Evolutionary conservation across 2,329 filamentous ascomycete genomes (phyloP).

Genomic region (Alternaria triticina): DNA sequence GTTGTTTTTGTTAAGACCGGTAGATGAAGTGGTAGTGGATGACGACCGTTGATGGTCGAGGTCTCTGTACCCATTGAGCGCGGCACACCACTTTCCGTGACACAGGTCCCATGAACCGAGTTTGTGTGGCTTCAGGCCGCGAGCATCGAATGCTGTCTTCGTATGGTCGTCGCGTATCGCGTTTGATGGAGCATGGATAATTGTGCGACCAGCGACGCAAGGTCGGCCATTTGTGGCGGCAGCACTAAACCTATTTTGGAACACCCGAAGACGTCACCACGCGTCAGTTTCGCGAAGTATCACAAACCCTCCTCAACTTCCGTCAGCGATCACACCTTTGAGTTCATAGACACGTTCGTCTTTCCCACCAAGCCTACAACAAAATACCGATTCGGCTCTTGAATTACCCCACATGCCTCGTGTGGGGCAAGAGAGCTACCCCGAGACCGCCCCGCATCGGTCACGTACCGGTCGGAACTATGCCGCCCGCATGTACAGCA

Average conservation of each 20-base stretch:
- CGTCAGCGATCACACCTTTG: not conserved
- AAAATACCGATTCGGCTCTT: not conserved
- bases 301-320: not conserved
- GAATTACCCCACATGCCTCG: conserved; percentile 1
- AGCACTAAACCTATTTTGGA: not conserved
- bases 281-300: not conserved
- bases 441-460: conserved; percentile 3
- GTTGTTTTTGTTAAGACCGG: not conserved
- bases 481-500: not conserved
- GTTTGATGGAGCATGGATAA: not conserved
- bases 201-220: not conserved
- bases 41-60: not conserved
- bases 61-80: not conserved
- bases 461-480: not conserved
- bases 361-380: not conserved
- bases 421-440: conserved; percentile 9
- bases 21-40: not conserved
- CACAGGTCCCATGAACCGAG: not conserved
- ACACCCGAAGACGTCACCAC: not conserved
- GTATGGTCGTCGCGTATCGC: not conserved
- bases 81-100: not conserved
- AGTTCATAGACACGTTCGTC: no score
- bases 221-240: not conserved
- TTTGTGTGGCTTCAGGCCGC: not conserved
- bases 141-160: not conserved